A percentile compares a stretch with the other conserved stretches of the same genome.
These are phyloP conservation scores for Fusarium algeriense DNA, from an alignment of 2,329 filamentous ascomycete species.

Conservation along the genomic window DNA sequence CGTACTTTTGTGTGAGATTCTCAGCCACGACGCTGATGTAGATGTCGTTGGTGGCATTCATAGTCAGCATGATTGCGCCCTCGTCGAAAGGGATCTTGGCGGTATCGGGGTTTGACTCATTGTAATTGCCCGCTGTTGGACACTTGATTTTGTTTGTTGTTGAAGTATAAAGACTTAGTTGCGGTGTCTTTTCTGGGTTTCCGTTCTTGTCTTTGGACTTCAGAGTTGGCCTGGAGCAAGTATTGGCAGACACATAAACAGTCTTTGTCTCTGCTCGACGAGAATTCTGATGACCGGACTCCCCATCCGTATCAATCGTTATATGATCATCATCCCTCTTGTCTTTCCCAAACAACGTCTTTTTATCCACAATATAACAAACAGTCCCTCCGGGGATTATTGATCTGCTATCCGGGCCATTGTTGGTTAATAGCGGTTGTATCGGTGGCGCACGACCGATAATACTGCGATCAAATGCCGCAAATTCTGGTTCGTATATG, in stretches of 20 bases:
- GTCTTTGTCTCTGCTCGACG: conserved; percentile 54
- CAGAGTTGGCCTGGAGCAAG: conserved; percentile 79
- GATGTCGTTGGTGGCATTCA: conserved; percentile 74
- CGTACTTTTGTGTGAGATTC: conserved; percentile 68
- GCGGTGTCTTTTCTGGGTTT: conserved; percentile 63
- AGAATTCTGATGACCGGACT: conserved; percentile 27
- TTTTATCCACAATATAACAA: conserved; percentile 53
- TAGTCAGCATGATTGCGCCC: conserved; percentile 75
- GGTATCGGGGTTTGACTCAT: conserved; percentile 32
- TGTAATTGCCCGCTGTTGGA: conserved; percentile 39
- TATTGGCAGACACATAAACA: conserved; percentile 87
- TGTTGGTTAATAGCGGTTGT: conserved; percentile 69
- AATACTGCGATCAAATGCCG: conserved; percentile 70
- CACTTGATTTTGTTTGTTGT: conserved; percentile 54
- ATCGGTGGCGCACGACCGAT: conserved; percentile 70
- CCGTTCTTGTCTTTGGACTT: conserved; percentile 29
- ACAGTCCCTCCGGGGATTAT: conserved; percentile 72
- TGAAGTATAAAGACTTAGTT: conserved; percentile 84
- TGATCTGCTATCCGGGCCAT: conserved; percentile 70
- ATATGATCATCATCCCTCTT: conserved; percentile 28
- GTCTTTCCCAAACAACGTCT: conserved; percentile 45
- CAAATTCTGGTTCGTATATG: conserved; percentile 72
- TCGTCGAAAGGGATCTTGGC: conserved; percentile 66
- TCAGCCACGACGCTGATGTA: conserved; percentile 83
- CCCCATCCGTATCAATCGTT: conserved; percentile 15